These are phyloP conservation scores for Ormosia semicastrata DNA, from an alignment of 306 rosid species.

Conservation along the genomic window DNA sequence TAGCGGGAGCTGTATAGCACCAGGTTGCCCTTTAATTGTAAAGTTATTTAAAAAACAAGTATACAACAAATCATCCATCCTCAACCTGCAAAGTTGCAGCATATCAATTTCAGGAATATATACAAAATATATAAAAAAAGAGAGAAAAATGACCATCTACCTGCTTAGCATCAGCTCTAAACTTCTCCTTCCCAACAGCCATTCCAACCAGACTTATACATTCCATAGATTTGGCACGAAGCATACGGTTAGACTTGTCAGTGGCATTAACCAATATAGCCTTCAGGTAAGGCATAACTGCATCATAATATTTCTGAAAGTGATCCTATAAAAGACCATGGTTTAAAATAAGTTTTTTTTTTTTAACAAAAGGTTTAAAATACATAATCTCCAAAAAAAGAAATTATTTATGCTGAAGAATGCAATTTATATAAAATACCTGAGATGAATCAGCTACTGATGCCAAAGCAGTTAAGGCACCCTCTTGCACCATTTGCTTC, in stretches of 20 bases:
- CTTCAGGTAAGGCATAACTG: conserved; percentile 97
- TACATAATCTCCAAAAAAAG: conserved; percentile 16
- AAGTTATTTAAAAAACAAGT: not conserved
- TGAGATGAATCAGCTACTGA: conserved; percentile 99
- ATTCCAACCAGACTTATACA: conserved; percentile 98
- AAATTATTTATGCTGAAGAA: conserved; percentile 2
- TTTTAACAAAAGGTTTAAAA: not conserved
- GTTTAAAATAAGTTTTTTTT: not conserved
- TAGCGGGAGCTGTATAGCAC: no score
- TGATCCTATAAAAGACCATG: conserved; percentile 57
- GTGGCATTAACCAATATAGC: conserved; percentile 92
- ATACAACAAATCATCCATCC: not conserved
- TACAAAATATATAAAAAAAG: not conserved
- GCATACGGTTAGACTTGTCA: conserved; percentile 96
- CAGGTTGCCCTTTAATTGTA: not conserved
- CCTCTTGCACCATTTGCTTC: conserved; percentile 99
- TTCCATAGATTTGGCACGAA: conserved; percentile 99
- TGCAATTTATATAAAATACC: conserved; percentile 44
- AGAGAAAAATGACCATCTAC: conserved; percentile 28
- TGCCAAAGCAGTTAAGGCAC: conserved; percentile 96
- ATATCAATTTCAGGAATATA: not conserved
- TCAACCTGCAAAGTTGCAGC: not conserved
- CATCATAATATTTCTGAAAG: conserved; percentile 92
- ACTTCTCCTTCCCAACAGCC: conserved; percentile 99
- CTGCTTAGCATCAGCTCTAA: conserved; percentile 97